Evolutionary conservation across 805 yeast species (phyloP).

Genomic region (Brettanomyces sp.): DNA sequence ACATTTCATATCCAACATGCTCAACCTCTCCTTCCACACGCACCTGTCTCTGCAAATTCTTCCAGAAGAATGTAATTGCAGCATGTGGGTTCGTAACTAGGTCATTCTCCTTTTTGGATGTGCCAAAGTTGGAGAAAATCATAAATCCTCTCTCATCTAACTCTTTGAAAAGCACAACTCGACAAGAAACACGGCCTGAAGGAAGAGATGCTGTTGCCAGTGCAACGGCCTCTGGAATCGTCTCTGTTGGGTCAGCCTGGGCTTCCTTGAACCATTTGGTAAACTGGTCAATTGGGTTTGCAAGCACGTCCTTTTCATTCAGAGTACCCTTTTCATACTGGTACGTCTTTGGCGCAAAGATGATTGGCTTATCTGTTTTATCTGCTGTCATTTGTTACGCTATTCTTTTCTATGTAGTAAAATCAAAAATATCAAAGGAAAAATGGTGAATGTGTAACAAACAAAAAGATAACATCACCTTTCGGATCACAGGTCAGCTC

Average conservation of each 20-base stretch:
- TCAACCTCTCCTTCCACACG: constrained; percentile 84
- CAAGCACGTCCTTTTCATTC: constrained; percentile 39
- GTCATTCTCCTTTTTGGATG: constrained; percentile 75
- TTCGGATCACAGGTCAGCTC: too few relatives aligned
- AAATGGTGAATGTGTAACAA: too few relatives aligned
- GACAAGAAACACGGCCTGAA: constrained; percentile 78
- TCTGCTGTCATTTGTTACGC: not conserved
- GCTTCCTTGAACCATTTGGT: constrained; percentile 82
- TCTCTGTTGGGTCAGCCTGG: constrained; percentile 37
- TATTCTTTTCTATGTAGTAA: too few relatives aligned
- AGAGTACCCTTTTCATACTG: constrained; percentile 70
- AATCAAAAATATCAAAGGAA: too few relatives aligned
- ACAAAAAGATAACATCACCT: too few relatives aligned
- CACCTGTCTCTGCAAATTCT: constrained; percentile 81
- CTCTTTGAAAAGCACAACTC: constrained; percentile 83
- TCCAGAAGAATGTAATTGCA: constrained; percentile 88
- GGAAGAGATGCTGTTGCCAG: constrained; percentile 87
- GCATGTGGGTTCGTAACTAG: constrained; percentile 66
- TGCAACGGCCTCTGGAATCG: constrained; percentile 74
- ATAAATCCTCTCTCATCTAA: constrained; percentile 78
- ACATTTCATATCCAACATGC: constrained; percentile 60
- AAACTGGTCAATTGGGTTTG: constrained; percentile 70
- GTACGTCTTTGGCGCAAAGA: constrained; percentile 76
- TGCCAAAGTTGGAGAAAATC: constrained; percentile 85
- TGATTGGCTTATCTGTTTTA: constrained; percentile 18